Percentiles rank a stretch among this genome's conserved stretches.
Evolutionary conservation across 192 early-diverging fungal species (phyloP).

Genomic region (Chytriomyces sp.): DNA sequence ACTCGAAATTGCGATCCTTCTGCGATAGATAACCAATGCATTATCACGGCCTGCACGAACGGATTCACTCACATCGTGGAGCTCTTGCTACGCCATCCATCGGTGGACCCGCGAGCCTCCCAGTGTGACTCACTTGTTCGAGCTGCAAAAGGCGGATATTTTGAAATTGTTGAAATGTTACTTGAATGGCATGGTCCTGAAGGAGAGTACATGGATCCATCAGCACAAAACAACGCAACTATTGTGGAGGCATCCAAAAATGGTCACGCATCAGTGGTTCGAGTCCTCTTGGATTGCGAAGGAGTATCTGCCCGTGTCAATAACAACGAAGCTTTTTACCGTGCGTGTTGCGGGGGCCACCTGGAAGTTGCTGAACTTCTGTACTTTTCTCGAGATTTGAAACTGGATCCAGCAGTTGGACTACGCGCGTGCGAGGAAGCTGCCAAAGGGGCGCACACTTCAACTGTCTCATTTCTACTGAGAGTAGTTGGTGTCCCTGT

Average conservation of each 20-base stretch:
- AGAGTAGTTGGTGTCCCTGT: too few relatives aligned
- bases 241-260: constrained; percentile 16
- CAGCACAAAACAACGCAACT: neutral
- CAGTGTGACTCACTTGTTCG: neutral
- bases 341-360: too few relatives aligned
- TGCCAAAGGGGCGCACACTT: too few relatives aligned
- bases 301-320: too few relatives aligned
- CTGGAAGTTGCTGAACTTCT: too few relatives aligned
- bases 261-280: neutral
- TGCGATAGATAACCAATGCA: neutral
- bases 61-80: neutral
- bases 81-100: neutral
- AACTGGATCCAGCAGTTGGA: too few relatives aligned
- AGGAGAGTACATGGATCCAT: too few relatives aligned
- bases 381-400: too few relatives aligned
- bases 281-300: constrained; percentile 5
- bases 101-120: neutral
- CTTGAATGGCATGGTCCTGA: constrained; percentile 8
- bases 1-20: neutral
- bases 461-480: too few relatives aligned
- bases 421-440: too few relatives aligned
- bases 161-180: constrained; percentile 21
- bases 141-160: neutral
- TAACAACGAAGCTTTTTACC: too few relatives aligned
- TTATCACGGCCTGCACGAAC: neutral